Conservation (phyloP, 2,329 filamentous ascomycete genomes). For the Hymenoscyphus occultus region DNA sequence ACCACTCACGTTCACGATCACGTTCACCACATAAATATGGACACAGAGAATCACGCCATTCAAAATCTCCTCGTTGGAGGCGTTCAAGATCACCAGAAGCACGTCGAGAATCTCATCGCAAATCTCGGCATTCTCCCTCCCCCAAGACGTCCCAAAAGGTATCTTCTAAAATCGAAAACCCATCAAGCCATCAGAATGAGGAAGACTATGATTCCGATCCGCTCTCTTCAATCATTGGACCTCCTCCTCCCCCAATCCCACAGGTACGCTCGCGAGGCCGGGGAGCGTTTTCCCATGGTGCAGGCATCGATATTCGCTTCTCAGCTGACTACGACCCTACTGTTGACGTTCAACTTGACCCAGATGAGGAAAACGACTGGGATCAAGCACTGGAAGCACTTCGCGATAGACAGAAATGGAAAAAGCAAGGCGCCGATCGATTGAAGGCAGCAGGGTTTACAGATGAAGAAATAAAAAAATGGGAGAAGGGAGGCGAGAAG, state of each 20-base stretch:
- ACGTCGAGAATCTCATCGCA: slow-evolving; percentile 10
- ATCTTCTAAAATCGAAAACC: slow-evolving; percentile 6
- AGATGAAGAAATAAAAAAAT: slow-evolving; percentile 69
- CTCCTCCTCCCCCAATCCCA: slow-evolving; percentile 48
- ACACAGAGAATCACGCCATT: slow-evolving; percentile 35
- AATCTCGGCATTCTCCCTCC: slow-evolving; percentile 19
- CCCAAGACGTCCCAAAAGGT: slow-evolving; percentile 4
- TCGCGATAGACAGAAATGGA: slow-evolving; percentile 76
- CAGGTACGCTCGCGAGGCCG: slow-evolving; percentile 61
- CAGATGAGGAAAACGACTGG: slow-evolving; percentile 64
- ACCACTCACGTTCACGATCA: slow-evolving; percentile 30
- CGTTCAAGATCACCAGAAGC: slow-evolving; percentile 26
- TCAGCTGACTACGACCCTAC: slow-evolving; percentile 60
- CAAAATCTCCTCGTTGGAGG: slow-evolving; percentile 33
- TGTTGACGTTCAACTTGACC: slow-evolving; percentile 53
- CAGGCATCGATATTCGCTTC: slow-evolving; percentile 79
- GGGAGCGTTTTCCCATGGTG: slow-evolving; percentile 58
- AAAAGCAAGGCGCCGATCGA: slow-evolving; percentile 70
- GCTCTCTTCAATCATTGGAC: slow-evolving; percentile 73
- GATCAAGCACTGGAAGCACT: slow-evolving; percentile 75
- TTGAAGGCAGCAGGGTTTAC: slow-evolving; percentile 76
- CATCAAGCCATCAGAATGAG: slow-evolving; percentile 14
- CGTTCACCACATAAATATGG: slow-evolving; percentile 25
- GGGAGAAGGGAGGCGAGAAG: slow-evolving; percentile 61
- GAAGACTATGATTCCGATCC: slow-evolving; percentile 61